Conservation (phyloP, 1,139 yeast genomes). For the Protomyces inundatus region DNA sequence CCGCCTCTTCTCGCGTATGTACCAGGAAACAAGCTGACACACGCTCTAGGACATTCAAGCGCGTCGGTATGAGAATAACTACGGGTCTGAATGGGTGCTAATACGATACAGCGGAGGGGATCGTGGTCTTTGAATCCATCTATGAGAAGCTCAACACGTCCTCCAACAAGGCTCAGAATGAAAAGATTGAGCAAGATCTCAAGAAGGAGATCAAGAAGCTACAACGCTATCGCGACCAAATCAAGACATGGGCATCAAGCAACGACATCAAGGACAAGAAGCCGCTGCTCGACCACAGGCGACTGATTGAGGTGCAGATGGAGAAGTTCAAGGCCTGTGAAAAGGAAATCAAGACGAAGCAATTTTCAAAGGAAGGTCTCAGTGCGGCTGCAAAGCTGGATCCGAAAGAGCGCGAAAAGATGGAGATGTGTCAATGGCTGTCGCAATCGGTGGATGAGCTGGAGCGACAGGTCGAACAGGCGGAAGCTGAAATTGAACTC, state of each 20-base stretch:
- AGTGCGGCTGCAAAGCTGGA: constrained; percentile 63
- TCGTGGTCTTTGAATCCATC: constrained; percentile 75
- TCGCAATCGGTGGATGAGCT: constrained; percentile 74
- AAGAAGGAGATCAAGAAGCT: constrained; percentile 94
- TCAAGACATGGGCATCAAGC: constrained; percentile 91
- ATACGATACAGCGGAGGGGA: constrained; percentile 45
- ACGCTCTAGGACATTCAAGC: constrained; percentile 16
- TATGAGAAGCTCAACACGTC: constrained; percentile 80
- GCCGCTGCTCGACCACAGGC: constrained; percentile 69
- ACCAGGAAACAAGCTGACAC: not conserved
- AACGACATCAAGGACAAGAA: constrained; percentile 90
- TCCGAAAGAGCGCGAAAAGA: constrained; percentile 75
- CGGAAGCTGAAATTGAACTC: constrained; percentile 71
- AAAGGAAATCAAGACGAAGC: constrained; percentile 90
- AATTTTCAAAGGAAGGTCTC: constrained; percentile 89
- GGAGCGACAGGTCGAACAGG: constrained; percentile 70
- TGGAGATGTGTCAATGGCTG: constrained; percentile 67
- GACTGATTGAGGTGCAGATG: constrained; percentile 87
- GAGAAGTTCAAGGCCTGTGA: constrained; percentile 94
- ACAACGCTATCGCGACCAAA: constrained; percentile 91
- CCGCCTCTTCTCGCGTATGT: not conserved
- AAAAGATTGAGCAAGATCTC: constrained; percentile 82
- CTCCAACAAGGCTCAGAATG: constrained; percentile 84
- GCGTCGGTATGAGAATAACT: constrained; percentile 7
- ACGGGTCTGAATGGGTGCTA: not conserved